phyloP scores from a whole-genome alignment of 768 basidiomycete species.

The Gautieria morchelliformis region DNA sequence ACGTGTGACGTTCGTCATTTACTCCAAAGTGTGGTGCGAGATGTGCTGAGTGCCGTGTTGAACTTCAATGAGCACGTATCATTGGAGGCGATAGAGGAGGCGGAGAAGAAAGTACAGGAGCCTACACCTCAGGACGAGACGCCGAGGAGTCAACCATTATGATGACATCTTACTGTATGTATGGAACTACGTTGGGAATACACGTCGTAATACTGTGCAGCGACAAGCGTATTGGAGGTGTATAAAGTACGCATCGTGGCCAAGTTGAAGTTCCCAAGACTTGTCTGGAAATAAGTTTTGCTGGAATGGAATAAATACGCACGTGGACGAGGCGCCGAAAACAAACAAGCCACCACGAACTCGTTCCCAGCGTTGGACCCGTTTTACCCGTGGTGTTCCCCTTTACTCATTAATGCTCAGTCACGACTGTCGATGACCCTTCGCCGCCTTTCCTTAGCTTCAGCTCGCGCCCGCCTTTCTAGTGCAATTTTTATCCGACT shows the following conservation, averaged over 20 bases:
- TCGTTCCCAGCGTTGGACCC: background rate
- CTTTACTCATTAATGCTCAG: background rate
- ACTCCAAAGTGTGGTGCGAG: constrained; percentile 56
- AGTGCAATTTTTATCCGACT: constrained; percentile 37
- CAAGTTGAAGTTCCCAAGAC: too few species aligned
- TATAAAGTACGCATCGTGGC: too few species aligned
- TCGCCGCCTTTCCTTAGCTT: constrained; percentile 13
- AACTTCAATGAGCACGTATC: constrained; percentile 58
- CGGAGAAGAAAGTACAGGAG: constrained; percentile 17
- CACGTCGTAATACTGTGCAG: too few species aligned
- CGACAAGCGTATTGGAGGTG: too few species aligned
- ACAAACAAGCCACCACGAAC: background rate
- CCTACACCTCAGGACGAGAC: background rate
- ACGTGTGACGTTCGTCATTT: constrained; percentile 71
- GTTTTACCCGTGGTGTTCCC: background rate
- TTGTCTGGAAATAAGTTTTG: too few species aligned
- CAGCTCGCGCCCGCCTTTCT: constrained; percentile 44
- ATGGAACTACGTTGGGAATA: too few species aligned
- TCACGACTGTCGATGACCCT: constrained; percentile 1
- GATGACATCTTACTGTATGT: too few species aligned
- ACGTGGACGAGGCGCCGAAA: background rate
- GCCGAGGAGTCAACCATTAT: background rate
- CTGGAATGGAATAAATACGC: too few species aligned
- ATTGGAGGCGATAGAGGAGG: constrained; percentile 45
- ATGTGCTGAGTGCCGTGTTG: constrained; percentile 47